phyloP scores from a whole-genome alignment of 371 early-diverging fungal genomes.

The Saksenaea oblongispora region DNA sequence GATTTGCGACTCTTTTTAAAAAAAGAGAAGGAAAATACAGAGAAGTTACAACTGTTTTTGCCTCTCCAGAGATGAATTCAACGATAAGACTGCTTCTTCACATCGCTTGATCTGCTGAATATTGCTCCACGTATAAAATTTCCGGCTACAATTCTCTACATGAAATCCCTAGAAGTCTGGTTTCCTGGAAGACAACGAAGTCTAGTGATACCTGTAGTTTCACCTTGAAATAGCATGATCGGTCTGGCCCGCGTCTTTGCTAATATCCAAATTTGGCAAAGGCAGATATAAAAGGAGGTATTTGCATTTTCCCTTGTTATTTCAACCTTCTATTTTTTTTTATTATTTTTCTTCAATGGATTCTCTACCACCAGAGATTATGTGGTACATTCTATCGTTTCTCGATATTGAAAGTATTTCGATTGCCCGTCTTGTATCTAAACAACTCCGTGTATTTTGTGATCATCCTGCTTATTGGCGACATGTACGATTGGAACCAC shows the following conservation, averaged over 20 bases:
- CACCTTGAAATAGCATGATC: slow-evolving; percentile 7
- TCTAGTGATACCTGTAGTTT: neutral
- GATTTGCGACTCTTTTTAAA: neutral
- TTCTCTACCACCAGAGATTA: slow-evolving; percentile 18
- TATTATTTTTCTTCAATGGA: neutral
- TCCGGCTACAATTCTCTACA: too few species aligned
- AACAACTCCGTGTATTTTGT: slow-evolving; percentile 16
- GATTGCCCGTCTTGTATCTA: slow-evolving; percentile 15
- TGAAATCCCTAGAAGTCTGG: too few species aligned
- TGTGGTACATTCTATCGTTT: slow-evolving; percentile 13
- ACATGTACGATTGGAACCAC: slow-evolving; percentile 12
- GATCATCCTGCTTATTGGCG: slow-evolving; percentile 36
- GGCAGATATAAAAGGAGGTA: slow-evolving; percentile 13
- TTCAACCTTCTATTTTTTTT: neutral
- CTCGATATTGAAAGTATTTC: slow-evolving; percentile 20
- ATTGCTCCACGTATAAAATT: too few species aligned
- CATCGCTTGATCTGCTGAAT: too few species aligned
- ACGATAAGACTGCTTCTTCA: too few species aligned
- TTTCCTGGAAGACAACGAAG: neutral
- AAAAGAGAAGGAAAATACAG: neutral
- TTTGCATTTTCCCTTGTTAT: neutral
- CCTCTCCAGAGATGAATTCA: too few species aligned
- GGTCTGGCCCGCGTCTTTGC: slow-evolving; percentile 19
- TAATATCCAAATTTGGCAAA: neutral
- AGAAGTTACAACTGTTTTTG: neutral